Base-by-base conservation (phyloP, 2,329 filamentous ascomycete genomes). In the Pezicula neosporulosa region DNA sequence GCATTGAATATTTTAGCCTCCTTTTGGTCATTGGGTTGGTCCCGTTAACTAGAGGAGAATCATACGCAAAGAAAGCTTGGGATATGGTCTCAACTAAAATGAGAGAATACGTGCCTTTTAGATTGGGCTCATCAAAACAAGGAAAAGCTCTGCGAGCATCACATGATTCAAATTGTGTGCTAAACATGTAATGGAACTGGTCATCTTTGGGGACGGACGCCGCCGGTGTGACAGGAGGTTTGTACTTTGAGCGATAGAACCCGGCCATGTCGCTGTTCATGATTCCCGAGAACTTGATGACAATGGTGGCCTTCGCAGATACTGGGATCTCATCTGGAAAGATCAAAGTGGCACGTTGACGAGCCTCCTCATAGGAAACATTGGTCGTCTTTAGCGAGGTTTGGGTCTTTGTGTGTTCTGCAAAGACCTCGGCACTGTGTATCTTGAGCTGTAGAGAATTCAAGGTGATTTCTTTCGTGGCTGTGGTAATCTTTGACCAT, bases 141-240 rank as follows among this genome's bases (percentile, higher is more conserved):
- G 94, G 94, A 73, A 99, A 97, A 8, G 94, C 93, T 60, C 92
- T 82, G 58, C 94, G 87, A 55, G 94, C 94, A 72, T 99, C 94
- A 65, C 91, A 96, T 43, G 92, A 87, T 76, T 99, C 94, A 66
- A 99, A 99, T 69, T 99, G 94, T 45, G 94, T 99, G 75, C 90
- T 96, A 70, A 96, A 77, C 89, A 93, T 92, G 66, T 81, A 81
- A 68, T 83, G 81, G 66, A 77, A 82, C 62, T 84, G 77, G 44
- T 78, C 77, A 57, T 86, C 90, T 65, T 79, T 87, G 27, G 91
- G 89, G 2, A 96, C 91, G 12, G 89, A 91, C 39, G 85, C 75
- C 44, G 88, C 81, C 6, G 91, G 82, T 33, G 87, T 76, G 37
- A 80, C 83, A 49, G 81, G 73, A 16, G 92, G 90, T 76, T 90